Base-by-base conservation (phyloP, 2,329 filamentous ascomycete genomes). In the Alternaria sp. region DNA sequence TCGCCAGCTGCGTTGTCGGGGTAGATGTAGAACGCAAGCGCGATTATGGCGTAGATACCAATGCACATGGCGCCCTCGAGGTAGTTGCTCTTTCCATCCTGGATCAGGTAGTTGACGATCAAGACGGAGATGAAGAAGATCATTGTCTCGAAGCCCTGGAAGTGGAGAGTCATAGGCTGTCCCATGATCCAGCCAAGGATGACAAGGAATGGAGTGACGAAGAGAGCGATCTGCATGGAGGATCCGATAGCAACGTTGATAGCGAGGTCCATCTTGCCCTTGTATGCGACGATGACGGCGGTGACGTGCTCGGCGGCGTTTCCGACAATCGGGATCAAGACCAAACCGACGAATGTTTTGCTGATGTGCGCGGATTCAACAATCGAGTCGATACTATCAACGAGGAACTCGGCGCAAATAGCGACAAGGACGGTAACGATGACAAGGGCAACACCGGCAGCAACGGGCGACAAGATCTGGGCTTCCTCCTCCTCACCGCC, bases 81-180 rank as follows among this genome's bases (percentile, higher is more conserved):
- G 73, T 96, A 96, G 76, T 96, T 96, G 77, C 90, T 93, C 77
- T 93, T 87, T 11, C 93, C 93, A 74, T 96, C 93, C 64, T 95
- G 84, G 53, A 96, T 93, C 63, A 96, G 82, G 77, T 96, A 96
- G 81, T 95, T 96, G 80, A 95, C 92, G 66, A 96, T 93, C 68
- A 96, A 89, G 8, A 93, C 90, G 55, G 89, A 92, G 55, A 95
- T 88, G 79, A 96, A 96, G 73, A 96, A 87, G 60, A 91, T 92
- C 21, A 96, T 91, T 0, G 93, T 96, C 85, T 96, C 93, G 80
- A 96, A 97, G 53, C 93, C 86, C 64, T 93, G 93, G 79, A 96
- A 96, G 82, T 95, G 94, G 33, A 96, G 85, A 26, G 90, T 84
- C 85, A 87, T 87, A 50, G 82, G 79, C 67, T 84, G 73, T 21